These are phyloP conservation scores for Sambucus nigra DNA, from an alignment of 129 eudicot genomes.

Conservation along the genomic window DNA sequence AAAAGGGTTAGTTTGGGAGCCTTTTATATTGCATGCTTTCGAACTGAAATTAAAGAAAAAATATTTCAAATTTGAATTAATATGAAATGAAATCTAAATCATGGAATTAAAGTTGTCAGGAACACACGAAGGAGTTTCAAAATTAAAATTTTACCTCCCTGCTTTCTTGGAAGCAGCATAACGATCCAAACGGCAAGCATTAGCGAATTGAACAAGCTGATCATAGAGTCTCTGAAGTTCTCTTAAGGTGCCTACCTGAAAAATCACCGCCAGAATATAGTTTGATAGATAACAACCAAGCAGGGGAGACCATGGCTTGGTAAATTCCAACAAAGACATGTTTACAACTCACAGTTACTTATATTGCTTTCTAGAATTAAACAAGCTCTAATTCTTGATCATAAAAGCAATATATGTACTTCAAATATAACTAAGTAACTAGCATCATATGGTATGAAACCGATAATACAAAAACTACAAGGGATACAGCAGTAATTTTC, in stretches of 20 bases:
- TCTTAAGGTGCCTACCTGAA: constrained; percentile 66
- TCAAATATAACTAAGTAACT: too few relatives aligned
- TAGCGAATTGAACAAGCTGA: constrained; percentile 74
- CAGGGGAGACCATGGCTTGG: background rate
- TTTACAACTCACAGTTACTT: background rate
- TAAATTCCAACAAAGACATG: background rate
- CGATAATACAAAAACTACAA: too few relatives aligned
- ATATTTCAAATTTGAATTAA: too few relatives aligned
- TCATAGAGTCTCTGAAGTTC: constrained; percentile 89
- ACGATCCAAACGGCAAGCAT: constrained; percentile 78
- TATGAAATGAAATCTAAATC: too few relatives aligned
- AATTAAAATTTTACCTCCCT: constrained; percentile 42
- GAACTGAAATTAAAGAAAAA: too few relatives aligned
- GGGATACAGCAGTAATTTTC: too few relatives aligned
- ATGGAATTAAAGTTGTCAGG: background rate
- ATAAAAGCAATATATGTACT: background rate
- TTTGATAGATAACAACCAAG: background rate
- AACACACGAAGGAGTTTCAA: background rate
- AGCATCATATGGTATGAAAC: too few relatives aligned
- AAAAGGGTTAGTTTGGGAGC: too few relatives aligned
- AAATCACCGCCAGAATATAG: constrained; percentile 10
- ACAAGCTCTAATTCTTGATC: background rate
- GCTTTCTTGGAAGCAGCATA: constrained; percentile 73
- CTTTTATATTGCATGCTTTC: too few relatives aligned
- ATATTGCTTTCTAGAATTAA: background rate